Evolutionary conservation across 1,139 yeast genomes (phyloP).

Genomic region (Geotrichum klebahnii): DNA sequence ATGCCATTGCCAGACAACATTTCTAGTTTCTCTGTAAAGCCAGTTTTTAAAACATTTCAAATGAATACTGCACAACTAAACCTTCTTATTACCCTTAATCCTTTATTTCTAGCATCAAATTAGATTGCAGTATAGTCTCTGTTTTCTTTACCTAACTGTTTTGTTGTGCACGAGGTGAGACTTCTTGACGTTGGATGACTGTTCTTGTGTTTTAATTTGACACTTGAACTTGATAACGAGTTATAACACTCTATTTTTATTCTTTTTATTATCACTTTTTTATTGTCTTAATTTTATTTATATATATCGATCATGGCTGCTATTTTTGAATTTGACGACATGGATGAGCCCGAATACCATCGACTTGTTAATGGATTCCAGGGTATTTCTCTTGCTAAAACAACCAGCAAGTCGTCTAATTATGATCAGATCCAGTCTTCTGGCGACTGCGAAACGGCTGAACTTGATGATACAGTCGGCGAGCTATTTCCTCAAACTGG

Average conservation of each 20-base stretch:
- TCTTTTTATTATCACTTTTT: constrained; percentile 33
- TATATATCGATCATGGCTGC: constrained; percentile 21
- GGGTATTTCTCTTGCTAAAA: constrained; percentile 5
- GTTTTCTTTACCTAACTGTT: neutral
- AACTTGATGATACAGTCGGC: constrained; percentile 21
- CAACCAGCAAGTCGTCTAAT: neutral
- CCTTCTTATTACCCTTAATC: neutral
- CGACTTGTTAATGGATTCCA: constrained; percentile 6
- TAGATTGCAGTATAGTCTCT: constrained; percentile 2
- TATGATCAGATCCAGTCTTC: constrained; percentile 1
- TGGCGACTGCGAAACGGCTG: constrained; percentile 24
- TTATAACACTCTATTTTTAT: neutral
- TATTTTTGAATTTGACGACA: constrained; percentile 26
- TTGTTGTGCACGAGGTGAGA: neutral
- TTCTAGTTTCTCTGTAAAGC: too few relatives aligned
- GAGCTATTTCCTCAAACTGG: constrained; percentile 16
- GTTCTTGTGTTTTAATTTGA: too few relatives aligned
- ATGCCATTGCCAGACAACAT: too few relatives aligned
- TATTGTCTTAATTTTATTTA: constrained; percentile 33
- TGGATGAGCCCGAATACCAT: constrained; percentile 6
- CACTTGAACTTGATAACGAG: too few relatives aligned
- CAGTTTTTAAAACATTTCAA: neutral
- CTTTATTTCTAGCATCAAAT: neutral
- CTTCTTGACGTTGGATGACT: constrained; percentile 5
- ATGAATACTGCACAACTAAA: neutral